phyloP scores from a whole-genome alignment of 2,329 filamentous ascomycete genomes.

The Trichoderma brevicompactum region DNA sequence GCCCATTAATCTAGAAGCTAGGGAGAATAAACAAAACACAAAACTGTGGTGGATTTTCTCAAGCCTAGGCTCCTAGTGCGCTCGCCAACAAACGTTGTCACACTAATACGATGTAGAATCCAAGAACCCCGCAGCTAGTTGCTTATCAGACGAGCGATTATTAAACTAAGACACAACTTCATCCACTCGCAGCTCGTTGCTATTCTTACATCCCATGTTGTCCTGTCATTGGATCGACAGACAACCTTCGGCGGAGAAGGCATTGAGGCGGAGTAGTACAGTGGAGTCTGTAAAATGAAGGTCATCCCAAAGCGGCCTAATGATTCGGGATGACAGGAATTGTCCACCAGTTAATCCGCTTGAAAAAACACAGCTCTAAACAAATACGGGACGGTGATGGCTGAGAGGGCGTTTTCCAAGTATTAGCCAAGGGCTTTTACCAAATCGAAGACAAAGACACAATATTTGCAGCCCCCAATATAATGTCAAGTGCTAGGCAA shows the following conservation, averaged over 20 bases:
- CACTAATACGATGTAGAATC: not conserved
- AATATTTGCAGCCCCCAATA: not conserved
- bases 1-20: too few species aligned
- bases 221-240: not conserved
- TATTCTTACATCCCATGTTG: not conserved
- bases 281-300: slow-evolving; percentile 6
- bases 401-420: not conserved
- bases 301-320: not conserved
- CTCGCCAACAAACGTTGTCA: too few species aligned
- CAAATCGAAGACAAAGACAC: not conserved
- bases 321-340: not conserved
- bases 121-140: slow-evolving; percentile 7
- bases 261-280: slow-evolving; percentile 1
- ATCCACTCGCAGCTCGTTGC: not conserved
- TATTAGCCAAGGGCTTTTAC: not conserved
- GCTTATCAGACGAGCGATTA: slow-evolving; percentile 14
- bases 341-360: not conserved
- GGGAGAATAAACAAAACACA: too few species aligned
- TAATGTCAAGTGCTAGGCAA: not conserved
- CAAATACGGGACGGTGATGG: not conserved
- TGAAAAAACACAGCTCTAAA: not conserved
- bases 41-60: too few species aligned
- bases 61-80: too few species aligned
- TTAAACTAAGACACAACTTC: not conserved
- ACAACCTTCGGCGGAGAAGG: not conserved